Conservation (phyloP, 163 green algal genomes). For the Coccomyxa subellipsoidea region DNA sequence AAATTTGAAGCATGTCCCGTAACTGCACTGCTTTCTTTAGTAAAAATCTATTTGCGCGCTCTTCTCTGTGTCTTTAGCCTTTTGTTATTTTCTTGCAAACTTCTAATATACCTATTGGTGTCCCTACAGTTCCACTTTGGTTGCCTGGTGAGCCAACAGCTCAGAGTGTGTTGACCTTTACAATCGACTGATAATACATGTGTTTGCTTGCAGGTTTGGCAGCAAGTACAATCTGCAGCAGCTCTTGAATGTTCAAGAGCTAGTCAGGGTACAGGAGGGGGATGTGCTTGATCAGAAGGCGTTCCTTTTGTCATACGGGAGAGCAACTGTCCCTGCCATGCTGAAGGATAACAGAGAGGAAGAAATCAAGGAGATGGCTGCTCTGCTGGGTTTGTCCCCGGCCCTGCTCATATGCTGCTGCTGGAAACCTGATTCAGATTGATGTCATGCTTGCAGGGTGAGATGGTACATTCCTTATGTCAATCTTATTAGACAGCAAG, state of each 20-base stretch:
- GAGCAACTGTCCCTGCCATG: slow-evolving; percentile 10
- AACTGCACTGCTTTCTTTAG: no score
- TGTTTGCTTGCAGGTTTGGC: background rate
- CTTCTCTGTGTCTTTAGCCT: no score
- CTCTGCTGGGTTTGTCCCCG: background rate
- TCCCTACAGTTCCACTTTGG: no score
- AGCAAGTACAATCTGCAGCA: background rate
- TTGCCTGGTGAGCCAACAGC: no score
- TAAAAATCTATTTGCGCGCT: no score
- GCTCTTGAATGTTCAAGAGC: background rate
- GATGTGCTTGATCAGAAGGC: background rate
- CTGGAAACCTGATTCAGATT: background rate
- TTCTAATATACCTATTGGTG: no score
- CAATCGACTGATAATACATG: background rate
- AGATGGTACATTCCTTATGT: no score
- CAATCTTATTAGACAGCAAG: no score
- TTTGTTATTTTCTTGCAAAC: no score
- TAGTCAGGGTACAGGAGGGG: background rate
- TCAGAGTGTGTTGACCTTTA: background rate
- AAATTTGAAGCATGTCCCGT: no score
- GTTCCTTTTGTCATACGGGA: background rate
- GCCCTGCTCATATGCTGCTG: background rate
- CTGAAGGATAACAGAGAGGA: slow-evolving; percentile 15
- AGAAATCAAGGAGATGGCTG: slow-evolving; percentile 16
- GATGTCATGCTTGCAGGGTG: no score